Evolutionary conservation across 371 early-diverging fungal species (phyloP), one percentile per base, ranked within the genome.

Genomic region (Mortierella sp.): DNA sequence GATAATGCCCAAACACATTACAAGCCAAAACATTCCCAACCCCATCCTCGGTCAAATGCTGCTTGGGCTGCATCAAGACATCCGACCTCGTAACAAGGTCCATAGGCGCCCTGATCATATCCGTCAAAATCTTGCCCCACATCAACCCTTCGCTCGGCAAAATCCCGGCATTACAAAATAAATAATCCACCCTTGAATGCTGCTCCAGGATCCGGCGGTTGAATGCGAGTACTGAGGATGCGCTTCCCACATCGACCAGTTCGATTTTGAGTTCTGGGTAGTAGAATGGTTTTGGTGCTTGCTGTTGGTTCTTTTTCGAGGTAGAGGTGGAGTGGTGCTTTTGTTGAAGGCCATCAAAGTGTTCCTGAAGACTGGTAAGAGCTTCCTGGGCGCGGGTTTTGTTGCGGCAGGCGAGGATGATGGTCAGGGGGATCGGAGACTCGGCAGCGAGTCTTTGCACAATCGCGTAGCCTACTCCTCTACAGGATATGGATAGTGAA

Each of bases 1-100:
- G 76, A 80, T 96, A 97, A 77, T 97, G 98, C 6, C 98, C 98
- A 88, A 97, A 95, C 10, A 96, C 93, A 83, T 97, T 97, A 59
- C 94, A 92, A 28, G 95, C 94, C 90, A 97, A 95, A 16, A 93
- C 92, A 74, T 88, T 89, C 0, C 97, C 98, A 74, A 97, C 81
- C 0, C 96, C 96, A 72, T 90, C 92, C n/a, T 87, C 87, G 0
- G 90, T 93, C 37, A 88, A 61, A n/a, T 79, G 73, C n/a, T 94
- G 94, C 11, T 81, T 82, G 1, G 83, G 82, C 82, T 97, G 97
- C 16, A 90, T 72, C 26, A 96, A 79, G 9, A 91, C 93, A 76
- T 93, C 94, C 0, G 96, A 90, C 2, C 94, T 90, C 37, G 91
- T 91, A 51, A 95, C 82, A 24, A 97, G 88, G 11, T 88, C 89